Conservation (phyloP, 371 early-diverging fungal species). For the Nematocida major region DNA sequence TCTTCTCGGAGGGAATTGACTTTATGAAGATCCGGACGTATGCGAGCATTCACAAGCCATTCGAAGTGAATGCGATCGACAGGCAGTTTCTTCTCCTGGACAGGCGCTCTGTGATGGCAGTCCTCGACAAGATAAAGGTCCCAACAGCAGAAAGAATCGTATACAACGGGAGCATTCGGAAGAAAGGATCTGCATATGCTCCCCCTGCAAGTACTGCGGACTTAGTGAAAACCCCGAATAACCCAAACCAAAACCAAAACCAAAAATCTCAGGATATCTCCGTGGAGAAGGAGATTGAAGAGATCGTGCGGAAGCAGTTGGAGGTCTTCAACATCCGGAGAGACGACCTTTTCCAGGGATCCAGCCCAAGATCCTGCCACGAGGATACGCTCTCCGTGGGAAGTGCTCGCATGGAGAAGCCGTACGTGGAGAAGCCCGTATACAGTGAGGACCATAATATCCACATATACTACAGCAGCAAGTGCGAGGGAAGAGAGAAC, state of each 20-base stretch:
- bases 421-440: constrained; percentile 93
- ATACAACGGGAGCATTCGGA: constrained; percentile 47
- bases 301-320: constrained; percentile 58
- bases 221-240: neutral
- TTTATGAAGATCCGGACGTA: constrained; percentile 82
- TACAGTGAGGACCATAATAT: constrained; percentile 91
- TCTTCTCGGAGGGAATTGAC: constrained; percentile 86
- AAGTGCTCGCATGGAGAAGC: constrained; percentile 70
- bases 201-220: neutral
- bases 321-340: neutral
- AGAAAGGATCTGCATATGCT: neutral
- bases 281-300: constrained; percentile 65
- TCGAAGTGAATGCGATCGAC: constrained; percentile 77
- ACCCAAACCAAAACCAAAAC: neutral
- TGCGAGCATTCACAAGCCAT: constrained; percentile 73
- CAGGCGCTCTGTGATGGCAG: constrained; percentile 74
- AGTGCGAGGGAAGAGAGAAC: constrained; percentile 64
- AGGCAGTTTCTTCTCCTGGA: constrained; percentile 84
- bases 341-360: constrained; percentile 34
- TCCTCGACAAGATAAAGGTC: constrained; percentile 75
- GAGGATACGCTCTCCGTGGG: constrained; percentile 72
- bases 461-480: constrained; percentile 80
- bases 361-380: constrained; percentile 67
- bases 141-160: constrained; percentile 76
- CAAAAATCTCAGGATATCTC: too few relatives aligned